These are phyloP conservation scores for Lodderomyces parapsilosis DNA, from an alignment of 1,139 yeast species.

Conservation along the genomic window DNA sequence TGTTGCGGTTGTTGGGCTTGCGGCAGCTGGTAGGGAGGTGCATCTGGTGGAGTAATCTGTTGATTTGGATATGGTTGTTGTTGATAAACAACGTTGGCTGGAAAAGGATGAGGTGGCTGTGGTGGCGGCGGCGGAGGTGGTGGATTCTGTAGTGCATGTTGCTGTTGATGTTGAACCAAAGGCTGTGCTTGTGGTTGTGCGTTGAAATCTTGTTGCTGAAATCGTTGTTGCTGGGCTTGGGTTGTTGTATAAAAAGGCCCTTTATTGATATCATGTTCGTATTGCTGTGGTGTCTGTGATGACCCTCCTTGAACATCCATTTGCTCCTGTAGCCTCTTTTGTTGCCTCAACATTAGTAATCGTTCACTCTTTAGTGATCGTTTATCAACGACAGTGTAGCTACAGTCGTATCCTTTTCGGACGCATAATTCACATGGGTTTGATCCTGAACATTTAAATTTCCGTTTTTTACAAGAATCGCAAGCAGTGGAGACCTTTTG, in stretches of 20 bases:
- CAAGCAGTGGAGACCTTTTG: conserved; percentile 41
- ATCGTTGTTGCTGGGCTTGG: too few relatives aligned
- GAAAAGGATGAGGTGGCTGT: background rate
- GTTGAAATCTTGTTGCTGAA: background rate
- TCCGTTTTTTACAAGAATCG: conserved; percentile 37
- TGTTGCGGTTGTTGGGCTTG: conserved; percentile 6
- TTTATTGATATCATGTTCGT: background rate
- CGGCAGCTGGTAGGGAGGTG: conserved; percentile 6
- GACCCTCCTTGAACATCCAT: conserved; percentile 1
- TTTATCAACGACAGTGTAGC: conserved; percentile 26
- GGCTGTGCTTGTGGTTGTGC: conserved; percentile 4
- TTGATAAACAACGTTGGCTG: background rate
- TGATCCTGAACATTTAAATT: conserved; percentile 33
- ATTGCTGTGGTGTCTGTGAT: background rate
- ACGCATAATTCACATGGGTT: conserved; percentile 28
- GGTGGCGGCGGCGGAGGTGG: background rate
- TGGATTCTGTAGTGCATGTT: background rate
- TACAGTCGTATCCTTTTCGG: conserved; percentile 24
- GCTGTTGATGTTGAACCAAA: background rate
- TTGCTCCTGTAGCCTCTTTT: conserved; percentile 5
- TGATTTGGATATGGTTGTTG: conserved; percentile 1
- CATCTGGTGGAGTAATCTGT: conserved; percentile 5
- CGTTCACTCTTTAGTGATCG: conserved; percentile 29
- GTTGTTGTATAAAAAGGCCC: background rate
- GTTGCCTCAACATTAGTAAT: conserved; percentile 17